Base-by-base conservation (phyloP, 257 asterid species). In the Nicotiana obtusifolia region DNA sequence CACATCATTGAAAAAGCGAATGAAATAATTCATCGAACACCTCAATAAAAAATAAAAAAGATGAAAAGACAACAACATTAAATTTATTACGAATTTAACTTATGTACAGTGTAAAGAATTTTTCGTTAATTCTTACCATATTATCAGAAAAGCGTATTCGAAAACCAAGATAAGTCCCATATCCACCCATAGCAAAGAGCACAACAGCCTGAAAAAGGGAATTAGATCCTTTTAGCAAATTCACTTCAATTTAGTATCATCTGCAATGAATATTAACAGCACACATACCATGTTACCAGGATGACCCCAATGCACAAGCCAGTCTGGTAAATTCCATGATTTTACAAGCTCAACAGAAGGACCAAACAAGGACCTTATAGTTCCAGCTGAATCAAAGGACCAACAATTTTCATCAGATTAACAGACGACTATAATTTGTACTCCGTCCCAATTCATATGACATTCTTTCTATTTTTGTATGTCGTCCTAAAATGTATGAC, bases 221-320 rank as follows among this genome's bases (percentile, higher is more conserved):
- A 10, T 76, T 44, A 16, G 15, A 26, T 47, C 24, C 1, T 41
- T 37, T 20, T 3, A 4, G 14, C 16, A 11, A 4, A 14, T 64
- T 2, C n/a, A 78, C 16, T 28, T 41, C 7, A 6, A 53, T 22
- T 49, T 37, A 41, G 60, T 5, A 16, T 17, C 60, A 53, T 53
- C 60, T 11, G n/a, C n/a, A n/a, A n/a, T n/a, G n/a, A n/a, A n/a
- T n/a, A 17, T 7, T 37, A 41, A 71, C 78, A 41, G 28, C 20
- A 7, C 2, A 66, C 65, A 53, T 86, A 92, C 99, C 99, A 95
- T 93, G 91, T 95, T 95, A 19, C 94, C 97, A 3, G 99, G 99
- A 77, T 93, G 98, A 73, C 99, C 98, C 98, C 98, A 95, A 77
- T 95, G 99, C 30, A 94, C 97, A 37, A 95, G 97, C 98, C 97